Percentiles rank a stretch among this genome's conserved stretches.
These are phyloP conservation scores for Posidonia australis DNA, from an alignment of 106 monocot genomes.

Conservation along the genomic window DNA sequence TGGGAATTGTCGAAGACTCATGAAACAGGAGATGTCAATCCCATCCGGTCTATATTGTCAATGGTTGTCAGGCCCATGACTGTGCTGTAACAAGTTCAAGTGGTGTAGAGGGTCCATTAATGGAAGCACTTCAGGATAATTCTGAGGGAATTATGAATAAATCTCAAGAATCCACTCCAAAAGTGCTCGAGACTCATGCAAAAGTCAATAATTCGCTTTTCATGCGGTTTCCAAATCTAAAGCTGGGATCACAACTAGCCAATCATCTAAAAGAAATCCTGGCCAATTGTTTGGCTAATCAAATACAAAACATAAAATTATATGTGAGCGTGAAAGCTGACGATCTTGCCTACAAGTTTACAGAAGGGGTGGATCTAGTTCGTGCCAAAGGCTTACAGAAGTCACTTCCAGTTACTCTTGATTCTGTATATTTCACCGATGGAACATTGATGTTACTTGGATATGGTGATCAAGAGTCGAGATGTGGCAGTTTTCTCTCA, in stretches of 20 bases:
- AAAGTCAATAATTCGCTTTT: constrained; percentile 17
- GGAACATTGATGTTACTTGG: constrained; percentile 85
- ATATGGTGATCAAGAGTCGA: constrained; percentile 86
- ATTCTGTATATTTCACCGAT: constrained; percentile 75
- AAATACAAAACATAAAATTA: constrained; percentile 37
- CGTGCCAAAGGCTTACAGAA: constrained; percentile 35
- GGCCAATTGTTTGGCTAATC: constrained; percentile 20
- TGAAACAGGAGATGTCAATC: constrained; percentile 7
- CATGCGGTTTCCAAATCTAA: constrained; percentile 15
- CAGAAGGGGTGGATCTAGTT: constrained; percentile 31
- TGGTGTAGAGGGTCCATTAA: constrained; percentile 3
- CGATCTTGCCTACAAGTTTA: constrained; percentile 48
- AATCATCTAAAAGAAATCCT: constrained; percentile 14
- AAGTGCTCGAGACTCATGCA: constrained; percentile 17
- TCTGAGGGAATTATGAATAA: constrained; percentile 10
- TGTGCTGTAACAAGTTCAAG: constrained; percentile 5
- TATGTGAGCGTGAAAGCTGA: constrained; percentile 33
- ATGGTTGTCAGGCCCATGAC: neutral
- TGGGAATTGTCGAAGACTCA: neutral
- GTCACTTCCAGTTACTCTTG: constrained; percentile 58
- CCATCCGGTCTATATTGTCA: neutral
- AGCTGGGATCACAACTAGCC: neutral
- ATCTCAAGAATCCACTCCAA: constrained; percentile 9
- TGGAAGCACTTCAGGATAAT: neutral
- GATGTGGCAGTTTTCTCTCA: constrained; percentile 26